Base-by-base conservation (phyloP, 2,329 filamentous ascomycete genomes). In the Parafenestella ontariensis region DNA sequence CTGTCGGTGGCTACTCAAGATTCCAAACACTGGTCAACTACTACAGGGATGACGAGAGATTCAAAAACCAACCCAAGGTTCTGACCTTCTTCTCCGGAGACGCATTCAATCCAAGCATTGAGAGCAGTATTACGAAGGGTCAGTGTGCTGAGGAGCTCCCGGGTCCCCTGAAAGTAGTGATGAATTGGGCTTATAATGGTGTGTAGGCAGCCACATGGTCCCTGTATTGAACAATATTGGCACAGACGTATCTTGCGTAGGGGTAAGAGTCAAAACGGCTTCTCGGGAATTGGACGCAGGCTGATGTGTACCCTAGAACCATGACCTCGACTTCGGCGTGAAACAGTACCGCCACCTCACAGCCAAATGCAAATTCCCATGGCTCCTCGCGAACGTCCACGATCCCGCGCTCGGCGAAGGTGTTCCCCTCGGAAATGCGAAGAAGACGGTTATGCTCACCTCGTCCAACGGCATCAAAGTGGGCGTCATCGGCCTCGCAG, bases 301-400 rank as follows among this genome's bases (percentile, higher is more conserved):
- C 61, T 71, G 39, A 73, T 51, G 10, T 24, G 9, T 9, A 42
- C 5, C 34, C 20, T 18, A 92, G 84, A 96, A 96, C 72, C 92
- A 96, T 74, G 93, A 96, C 71, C 86, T 96, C 49, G 93, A 96
- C 78, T 96, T 96, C 76, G 93, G 92, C 11, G 89, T 96, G 36
- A 82, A 84, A 50, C 92, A 96, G 72, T 93, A 93, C 72, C 82
- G 86, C 51, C 82, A 92, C 68, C 80, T 96, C 44, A 82, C 88
- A 4, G 80, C 81, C 29, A 87, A 91, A 71, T 96, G 92, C 78
- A 84, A 83, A 20, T 96, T 96, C 65, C 92, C 92, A 3, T 96
- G 93, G 92, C 84, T 96, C 1, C 83, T 96, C 15, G 92, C 92
- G 61, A 96, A 96, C 73, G 89, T 96, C 8, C 81, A 95, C 23